Percentiles rank a stretch among this genome's conserved stretches.
Conservation (phyloP, 805 yeast genomes). For the Torulaspora microellipsoides region DNA sequence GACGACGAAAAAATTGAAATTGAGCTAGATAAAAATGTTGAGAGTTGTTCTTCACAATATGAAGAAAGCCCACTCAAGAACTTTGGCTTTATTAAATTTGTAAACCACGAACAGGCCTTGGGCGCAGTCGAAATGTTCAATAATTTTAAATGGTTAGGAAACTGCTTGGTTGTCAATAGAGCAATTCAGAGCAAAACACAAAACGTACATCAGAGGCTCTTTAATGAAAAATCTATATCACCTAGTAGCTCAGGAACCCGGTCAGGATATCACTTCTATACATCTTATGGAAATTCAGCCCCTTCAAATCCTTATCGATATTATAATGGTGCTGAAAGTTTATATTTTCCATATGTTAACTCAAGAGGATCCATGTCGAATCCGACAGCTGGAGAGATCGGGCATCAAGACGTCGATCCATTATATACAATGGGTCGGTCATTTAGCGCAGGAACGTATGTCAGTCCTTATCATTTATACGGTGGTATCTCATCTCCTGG, state of each 20-base stretch:
- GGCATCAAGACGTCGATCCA: slow-evolving; percentile 2
- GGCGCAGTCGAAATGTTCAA: slow-evolving; percentile 46
- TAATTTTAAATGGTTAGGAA: slow-evolving; percentile 37
- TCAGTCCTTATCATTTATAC: slow-evolving; percentile 5
- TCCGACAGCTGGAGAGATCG: background rate
- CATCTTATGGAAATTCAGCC: background rate
- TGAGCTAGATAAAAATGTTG: background rate
- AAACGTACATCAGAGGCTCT: background rate
- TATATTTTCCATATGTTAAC: slow-evolving; percentile 4
- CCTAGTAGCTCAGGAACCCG: background rate
- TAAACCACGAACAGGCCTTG: slow-evolving; percentile 45
- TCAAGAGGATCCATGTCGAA: slow-evolving; percentile 1
- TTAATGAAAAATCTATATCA: slow-evolving; percentile 2
- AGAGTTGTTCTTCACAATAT: slow-evolving; percentile 7
- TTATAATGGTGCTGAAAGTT: slow-evolving; percentile 3
- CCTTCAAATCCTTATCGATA: slow-evolving; percentile 3
- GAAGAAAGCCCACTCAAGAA: slow-evolving; percentile 33
- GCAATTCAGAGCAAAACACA: slow-evolving; percentile 35
- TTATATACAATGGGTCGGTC: slow-evolving; percentile 2
- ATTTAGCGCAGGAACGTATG: slow-evolving; percentile 3
- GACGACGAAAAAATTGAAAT: background rate
- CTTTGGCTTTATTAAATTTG: slow-evolving; percentile 53
- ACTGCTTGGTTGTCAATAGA: slow-evolving; percentile 34
- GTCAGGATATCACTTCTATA: background rate
- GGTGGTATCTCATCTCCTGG: slow-evolving; percentile 10